phyloP scores from a whole-genome alignment of 2,329 filamentous ascomycete genomes.

The Colletotrichum sansevieriae region DNA sequence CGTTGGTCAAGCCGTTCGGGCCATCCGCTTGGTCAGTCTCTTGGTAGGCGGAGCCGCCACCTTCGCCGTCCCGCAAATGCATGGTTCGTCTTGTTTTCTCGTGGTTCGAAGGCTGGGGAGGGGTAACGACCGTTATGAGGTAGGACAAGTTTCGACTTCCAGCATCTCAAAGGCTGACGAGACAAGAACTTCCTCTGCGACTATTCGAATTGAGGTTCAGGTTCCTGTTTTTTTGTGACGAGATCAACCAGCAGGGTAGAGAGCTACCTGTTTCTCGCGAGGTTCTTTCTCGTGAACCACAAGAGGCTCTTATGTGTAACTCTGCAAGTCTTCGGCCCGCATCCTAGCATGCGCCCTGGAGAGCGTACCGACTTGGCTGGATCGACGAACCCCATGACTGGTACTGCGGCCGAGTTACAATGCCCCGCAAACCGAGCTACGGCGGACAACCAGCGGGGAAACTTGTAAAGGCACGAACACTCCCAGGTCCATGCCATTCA shows the following conservation, averaged over 20 bases:
- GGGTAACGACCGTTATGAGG: slow-evolving; percentile 42
- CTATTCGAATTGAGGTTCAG: not conserved
- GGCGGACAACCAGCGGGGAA: slow-evolving; percentile 17
- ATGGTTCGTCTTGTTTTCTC: slow-evolving; percentile 32
- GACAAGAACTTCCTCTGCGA: slow-evolving; percentile 18
- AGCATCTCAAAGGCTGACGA: slow-evolving; percentile 34
- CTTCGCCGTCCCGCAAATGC: slow-evolving; percentile 42
- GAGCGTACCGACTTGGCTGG: slow-evolving; percentile 36
- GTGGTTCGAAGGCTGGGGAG: slow-evolving; percentile 42
- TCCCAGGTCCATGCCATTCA: slow-evolving; percentile 11
- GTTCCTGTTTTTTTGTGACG: slow-evolving; percentile 24
- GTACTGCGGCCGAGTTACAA: slow-evolving; percentile 30
- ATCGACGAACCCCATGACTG: slow-evolving; percentile 40
- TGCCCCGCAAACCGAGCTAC: slow-evolving; percentile 38
- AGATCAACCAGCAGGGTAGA: slow-evolving; percentile 32
- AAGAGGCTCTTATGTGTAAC: slow-evolving; percentile 38
- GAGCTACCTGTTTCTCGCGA: slow-evolving; percentile 30
- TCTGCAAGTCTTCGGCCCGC: slow-evolving; percentile 32
- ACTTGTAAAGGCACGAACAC: slow-evolving; percentile 26
- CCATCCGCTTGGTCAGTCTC: slow-evolving; percentile 23
- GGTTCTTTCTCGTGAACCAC: slow-evolving; percentile 18
- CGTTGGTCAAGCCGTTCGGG: slow-evolving; percentile 24
- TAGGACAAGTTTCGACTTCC: slow-evolving; percentile 14
- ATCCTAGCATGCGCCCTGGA: slow-evolving; percentile 35
- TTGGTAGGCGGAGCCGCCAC: slow-evolving; percentile 40